These are phyloP conservation scores for Trichoderma atroviride DNA, from an alignment of 2,329 filamentous ascomycete species.

Conservation along the genomic window DNA sequence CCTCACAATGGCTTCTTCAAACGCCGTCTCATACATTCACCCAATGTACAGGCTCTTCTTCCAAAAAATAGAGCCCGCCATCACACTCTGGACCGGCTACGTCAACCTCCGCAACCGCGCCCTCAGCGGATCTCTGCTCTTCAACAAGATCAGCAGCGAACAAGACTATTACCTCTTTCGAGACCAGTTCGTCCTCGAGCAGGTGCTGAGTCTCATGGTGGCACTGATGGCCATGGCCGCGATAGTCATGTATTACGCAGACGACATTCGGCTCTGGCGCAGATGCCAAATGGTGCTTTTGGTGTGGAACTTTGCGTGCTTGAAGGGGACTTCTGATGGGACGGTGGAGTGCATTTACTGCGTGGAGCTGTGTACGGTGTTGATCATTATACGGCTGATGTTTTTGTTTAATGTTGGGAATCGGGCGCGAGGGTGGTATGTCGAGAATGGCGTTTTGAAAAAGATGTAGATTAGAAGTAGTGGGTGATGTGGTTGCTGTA, in stretches of 20 bases:
- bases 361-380: background rate
- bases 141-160: slow-evolving; percentile 26
- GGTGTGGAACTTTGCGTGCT: slow-evolving; percentile 30
- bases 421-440: background rate
- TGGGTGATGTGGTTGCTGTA: background rate
- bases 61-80: slow-evolving; percentile 31
- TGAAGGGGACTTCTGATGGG: slow-evolving; percentile 28
- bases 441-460: slow-evolving; percentile 22
- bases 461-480: background rate
- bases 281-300: slow-evolving; percentile 31
- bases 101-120: slow-evolving; percentile 27
- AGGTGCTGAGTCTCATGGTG: slow-evolving; percentile 30
- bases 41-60: slow-evolving; percentile 32
- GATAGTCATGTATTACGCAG: slow-evolving; percentile 30
- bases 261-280: slow-evolving; percentile 31
- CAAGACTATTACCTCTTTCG: background rate
- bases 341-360: slow-evolving; percentile 23
- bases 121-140: slow-evolving; percentile 23
- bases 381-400: slow-evolving; percentile 27
- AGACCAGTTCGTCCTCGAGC: slow-evolving; percentile 31
- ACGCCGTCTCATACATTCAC: slow-evolving; percentile 13
- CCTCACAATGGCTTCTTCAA: slow-evolving; percentile 8
- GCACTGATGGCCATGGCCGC: slow-evolving; percentile 29
- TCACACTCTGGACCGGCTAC: slow-evolving; percentile 31
- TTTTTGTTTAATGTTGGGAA: slow-evolving; percentile 29